These are phyloP conservation scores for Glycine latifolia DNA, from an alignment of 306 rosid species.

Conservation along the genomic window DNA sequence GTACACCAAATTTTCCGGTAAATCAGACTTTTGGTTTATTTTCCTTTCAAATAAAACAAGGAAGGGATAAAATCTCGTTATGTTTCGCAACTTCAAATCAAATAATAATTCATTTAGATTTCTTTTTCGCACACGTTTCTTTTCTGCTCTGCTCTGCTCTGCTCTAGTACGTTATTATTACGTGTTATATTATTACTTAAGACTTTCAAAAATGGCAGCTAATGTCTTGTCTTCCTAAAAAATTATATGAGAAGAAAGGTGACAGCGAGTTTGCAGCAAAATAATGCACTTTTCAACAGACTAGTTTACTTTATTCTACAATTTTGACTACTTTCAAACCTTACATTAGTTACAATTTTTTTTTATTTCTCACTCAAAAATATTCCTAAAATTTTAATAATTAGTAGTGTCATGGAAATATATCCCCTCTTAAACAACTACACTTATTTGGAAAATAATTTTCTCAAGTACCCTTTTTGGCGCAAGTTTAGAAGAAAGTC, in stretches of 20 bases:
- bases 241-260: too few species aligned
- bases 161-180: not conserved
- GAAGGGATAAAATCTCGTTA: not conserved
- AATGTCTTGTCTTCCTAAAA: not conserved
- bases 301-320: not conserved
- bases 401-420: not conserved
- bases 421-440: not conserved
- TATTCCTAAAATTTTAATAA: not conserved
- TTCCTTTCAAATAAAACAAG: not conserved
- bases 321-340: not conserved
- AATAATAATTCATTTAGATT: not conserved
- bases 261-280: not conserved
- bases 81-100: not conserved
- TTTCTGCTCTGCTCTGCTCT: not conserved
- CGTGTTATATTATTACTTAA: not conserved
- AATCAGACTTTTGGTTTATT: not conserved
- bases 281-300: not conserved
- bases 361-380: not conserved
- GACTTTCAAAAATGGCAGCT: not conserved
- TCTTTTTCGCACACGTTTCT: slow-evolving; percentile 1
- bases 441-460: not conserved
- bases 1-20: not conserved
- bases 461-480: not conserved
- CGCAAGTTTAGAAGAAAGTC: not conserved
- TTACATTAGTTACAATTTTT: not conserved